These are phyloP conservation scores for Prunus campanulata DNA, from an alignment of 306 rosid genomes.

Conservation along the genomic window DNA sequence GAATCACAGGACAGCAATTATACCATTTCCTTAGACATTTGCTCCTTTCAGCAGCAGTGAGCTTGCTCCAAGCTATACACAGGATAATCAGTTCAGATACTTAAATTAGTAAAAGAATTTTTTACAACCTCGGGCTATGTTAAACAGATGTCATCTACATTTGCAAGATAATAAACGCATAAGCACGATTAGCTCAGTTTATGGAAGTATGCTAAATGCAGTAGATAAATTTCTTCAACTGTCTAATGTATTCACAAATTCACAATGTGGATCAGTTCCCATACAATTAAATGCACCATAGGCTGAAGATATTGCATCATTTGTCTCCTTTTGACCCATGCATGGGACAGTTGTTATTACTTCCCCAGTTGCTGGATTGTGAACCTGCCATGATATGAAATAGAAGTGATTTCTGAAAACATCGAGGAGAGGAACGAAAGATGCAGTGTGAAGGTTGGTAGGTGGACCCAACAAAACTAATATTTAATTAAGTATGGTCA, in stretches of 20 bases:
- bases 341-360: constrained; percentile 75
- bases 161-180: background rate
- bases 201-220: background rate
- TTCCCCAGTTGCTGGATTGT: constrained; percentile 91
- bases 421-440: background rate
- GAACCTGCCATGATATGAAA: constrained; percentile 52
- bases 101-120: background rate
- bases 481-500: background rate
- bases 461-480: background rate
- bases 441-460: background rate
- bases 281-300: constrained; percentile 61
- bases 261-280: constrained; percentile 17
- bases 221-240: background rate
- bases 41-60: constrained; percentile 85
- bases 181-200: constrained; percentile 1
- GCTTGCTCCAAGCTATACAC: constrained; percentile 90
- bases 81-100: constrained; percentile 12
- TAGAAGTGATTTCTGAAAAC: background rate
- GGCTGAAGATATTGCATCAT: constrained; percentile 94
- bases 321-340: constrained; percentile 88
- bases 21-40: constrained; percentile 84
- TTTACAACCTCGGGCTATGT: background rate
- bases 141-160: background rate
- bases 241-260: constrained; percentile 14
- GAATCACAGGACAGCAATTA: constrained; percentile 20